phyloP scores from a whole-genome alignment of 169 alveolate genomes.

The Cryptosporidium bovis region DNA sequence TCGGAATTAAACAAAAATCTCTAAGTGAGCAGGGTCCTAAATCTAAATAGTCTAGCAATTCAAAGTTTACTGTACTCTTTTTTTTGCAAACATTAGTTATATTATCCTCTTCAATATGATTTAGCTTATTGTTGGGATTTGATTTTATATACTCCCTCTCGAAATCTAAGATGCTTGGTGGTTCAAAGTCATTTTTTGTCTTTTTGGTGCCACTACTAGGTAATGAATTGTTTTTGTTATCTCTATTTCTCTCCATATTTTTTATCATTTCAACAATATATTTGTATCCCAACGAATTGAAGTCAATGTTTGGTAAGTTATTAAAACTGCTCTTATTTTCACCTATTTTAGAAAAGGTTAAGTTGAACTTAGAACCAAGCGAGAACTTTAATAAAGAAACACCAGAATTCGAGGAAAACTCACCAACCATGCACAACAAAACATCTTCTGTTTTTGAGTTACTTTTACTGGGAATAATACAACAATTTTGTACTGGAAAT shows the following conservation, averaged over 20 bases:
- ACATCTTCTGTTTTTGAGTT: neutral
- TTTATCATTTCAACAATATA: neutral
- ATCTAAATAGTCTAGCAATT: constrained; percentile 35
- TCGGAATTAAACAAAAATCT: constrained; percentile 44
- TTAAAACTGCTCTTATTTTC: neutral
- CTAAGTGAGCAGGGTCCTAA: constrained; percentile 58
- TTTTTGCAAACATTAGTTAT: no score
- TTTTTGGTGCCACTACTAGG: constrained; percentile 4
- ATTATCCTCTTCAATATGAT: neutral
- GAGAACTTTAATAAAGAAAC: constrained; percentile 20
- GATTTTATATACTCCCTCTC: constrained; percentile 25
- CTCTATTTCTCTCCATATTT: neutral
- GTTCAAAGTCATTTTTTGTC: constrained; percentile 5
- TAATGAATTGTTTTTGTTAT: neutral
- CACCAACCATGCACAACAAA: constrained; percentile 25
- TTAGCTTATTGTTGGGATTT: neutral
- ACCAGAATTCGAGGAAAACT: constrained; percentile 45
- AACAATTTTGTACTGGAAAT: constrained; percentile 29
- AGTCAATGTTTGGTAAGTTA: neutral
- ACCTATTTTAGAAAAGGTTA: neutral
- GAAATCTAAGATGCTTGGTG: constrained; percentile 2
- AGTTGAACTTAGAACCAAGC: neutral
- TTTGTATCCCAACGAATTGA: neutral
- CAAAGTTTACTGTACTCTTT: neutral
- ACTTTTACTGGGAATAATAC: neutral